Percentiles rank a stretch among this genome's conserved stretches.
These are phyloP conservation scores for Boletellus emodensis DNA, from an alignment of 768 basidiomycete species.

Conservation along the genomic window DNA sequence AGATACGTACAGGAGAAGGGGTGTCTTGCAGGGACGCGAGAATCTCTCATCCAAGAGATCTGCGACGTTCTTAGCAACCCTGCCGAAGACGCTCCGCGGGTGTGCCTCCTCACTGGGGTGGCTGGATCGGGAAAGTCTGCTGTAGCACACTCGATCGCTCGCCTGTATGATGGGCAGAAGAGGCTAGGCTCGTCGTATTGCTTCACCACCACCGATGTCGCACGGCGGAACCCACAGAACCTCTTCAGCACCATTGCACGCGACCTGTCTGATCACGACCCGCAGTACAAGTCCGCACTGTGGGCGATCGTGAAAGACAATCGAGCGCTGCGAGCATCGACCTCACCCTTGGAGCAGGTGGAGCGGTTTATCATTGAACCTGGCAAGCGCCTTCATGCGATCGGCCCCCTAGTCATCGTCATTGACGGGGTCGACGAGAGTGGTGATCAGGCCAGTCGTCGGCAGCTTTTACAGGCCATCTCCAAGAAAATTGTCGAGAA, in stretches of 20 bases:
- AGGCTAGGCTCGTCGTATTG: conserved; percentile 25
- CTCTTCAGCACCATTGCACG: too few relatives aligned
- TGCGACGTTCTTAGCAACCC: too few relatives aligned
- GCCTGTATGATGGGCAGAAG: conserved; percentile 8
- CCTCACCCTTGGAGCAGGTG: conserved; percentile 13
- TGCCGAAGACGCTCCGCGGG: too few relatives aligned
- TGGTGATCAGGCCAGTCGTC: conserved; percentile 4
- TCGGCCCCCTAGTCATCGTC: conserved; percentile 26
- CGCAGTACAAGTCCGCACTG: conserved; percentile 9
- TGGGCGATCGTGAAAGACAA: conserved; percentile 2
- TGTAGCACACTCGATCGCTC: not conserved
- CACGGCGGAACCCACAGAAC: conserved; percentile 6
- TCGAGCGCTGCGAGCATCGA: conserved; percentile 1
- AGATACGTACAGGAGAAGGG: conserved; percentile 4
- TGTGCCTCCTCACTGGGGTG: too few relatives aligned
- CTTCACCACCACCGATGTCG: conserved; percentile 7
- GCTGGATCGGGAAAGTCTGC: too few relatives aligned
- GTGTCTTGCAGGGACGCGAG: conserved; percentile 1
- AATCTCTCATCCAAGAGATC: not conserved
- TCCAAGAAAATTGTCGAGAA: not conserved
- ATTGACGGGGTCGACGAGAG: conserved; percentile 29
- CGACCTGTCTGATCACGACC: conserved; percentile 9
- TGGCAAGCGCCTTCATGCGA: conserved; percentile 3
- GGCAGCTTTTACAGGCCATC: conserved; percentile 15
- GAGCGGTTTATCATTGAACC: conserved; percentile 19